These are phyloP conservation scores for Leishmania tarentolae DNA, from an alignment of 208 protist species.

Conservation along the genomic window DNA sequence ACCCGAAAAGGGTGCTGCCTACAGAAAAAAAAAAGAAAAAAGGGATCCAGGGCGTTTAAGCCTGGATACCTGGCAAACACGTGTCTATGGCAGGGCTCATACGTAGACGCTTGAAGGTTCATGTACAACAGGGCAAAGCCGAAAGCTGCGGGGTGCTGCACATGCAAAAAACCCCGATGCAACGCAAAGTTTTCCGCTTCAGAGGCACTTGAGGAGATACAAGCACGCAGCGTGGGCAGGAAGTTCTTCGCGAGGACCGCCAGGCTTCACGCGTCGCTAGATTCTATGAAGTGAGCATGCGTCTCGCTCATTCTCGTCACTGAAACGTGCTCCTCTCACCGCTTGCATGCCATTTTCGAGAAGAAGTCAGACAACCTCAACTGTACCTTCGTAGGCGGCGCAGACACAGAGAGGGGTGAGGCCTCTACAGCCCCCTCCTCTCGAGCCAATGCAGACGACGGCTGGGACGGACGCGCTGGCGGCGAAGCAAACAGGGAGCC, in stretches of 20 bases:
- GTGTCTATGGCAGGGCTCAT: neutral
- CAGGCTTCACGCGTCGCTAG: neutral
- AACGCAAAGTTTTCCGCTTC: neutral
- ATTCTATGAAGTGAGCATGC: neutral
- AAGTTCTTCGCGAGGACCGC: neutral
- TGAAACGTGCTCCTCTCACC: neutral
- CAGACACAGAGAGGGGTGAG: neutral
- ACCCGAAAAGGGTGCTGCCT: neutral
- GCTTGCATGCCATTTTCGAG: slow-evolving; percentile 77
- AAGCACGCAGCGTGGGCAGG: neutral
- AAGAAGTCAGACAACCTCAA: slow-evolving; percentile 89
- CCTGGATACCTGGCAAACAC: neutral
- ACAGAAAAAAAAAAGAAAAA: neutral
- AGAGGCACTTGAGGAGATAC: neutral
- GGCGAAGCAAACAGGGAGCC: slow-evolving; percentile 10
- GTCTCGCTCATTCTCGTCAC: neutral
- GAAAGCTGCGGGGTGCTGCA: neutral
- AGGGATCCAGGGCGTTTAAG: too few relatives aligned
- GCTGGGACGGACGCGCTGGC: neutral
- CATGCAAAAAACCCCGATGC: neutral
- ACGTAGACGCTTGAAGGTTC: neutral
- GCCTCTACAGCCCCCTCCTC: neutral
- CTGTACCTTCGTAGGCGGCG: slow-evolving; percentile 40
- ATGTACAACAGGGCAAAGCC: neutral
- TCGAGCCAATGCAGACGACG: neutral